phyloP scores from a whole-genome alignment of 2,329 filamentous ascomycete genomes.

The Xylariaceae sp. region DNA sequence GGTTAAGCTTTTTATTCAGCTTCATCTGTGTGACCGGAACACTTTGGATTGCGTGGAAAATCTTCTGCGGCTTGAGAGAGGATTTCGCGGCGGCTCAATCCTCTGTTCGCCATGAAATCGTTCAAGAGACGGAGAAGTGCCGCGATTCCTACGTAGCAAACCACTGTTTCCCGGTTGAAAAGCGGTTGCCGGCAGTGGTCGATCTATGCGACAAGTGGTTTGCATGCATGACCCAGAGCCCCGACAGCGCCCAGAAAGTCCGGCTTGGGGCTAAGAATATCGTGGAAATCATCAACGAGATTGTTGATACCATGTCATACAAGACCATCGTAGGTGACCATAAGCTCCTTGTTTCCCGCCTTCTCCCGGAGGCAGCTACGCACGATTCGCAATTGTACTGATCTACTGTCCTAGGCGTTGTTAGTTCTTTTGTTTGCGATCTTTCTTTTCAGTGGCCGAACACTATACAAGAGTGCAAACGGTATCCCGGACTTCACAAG shows the following conservation, averaged over 20 bases:
- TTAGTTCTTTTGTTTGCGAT: conserved; percentile 29
- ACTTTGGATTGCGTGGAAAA: conserved; percentile 64
- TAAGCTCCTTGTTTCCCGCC: not conserved
- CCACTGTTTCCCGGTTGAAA: conserved; percentile 59
- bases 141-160: conserved; percentile 71
- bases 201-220: conserved; percentile 75
- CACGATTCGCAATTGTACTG: conserved; percentile 11
- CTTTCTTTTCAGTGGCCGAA: conserved; percentile 31
- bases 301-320: conserved; percentile 84
- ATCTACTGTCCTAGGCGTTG: conserved; percentile 23
- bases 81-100: conserved; percentile 72
- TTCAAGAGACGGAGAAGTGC: conserved; percentile 71
- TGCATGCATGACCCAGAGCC: conserved; percentile 81
- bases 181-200: conserved; percentile 68
- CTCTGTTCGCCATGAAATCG: conserved; percentile 62
- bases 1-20: conserved; percentile 61
- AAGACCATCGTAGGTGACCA: conserved; percentile 58
- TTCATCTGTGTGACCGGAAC: conserved; percentile 37
- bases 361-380: too few species aligned
- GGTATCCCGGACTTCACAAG: conserved; percentile 24
- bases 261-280: conserved; percentile 82
- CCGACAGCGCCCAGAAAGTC: conserved; percentile 70
- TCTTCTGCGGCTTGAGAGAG: conserved; percentile 64
- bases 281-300: conserved; percentile 89
- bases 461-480: conserved; percentile 29